A percentile compares a stretch with the other conserved stretches of the same genome.
These are phyloP conservation scores for Rhodosporidiobolus odoratus DNA, from an alignment of 768 basidiomycete species.

Conservation along the genomic window DNA sequence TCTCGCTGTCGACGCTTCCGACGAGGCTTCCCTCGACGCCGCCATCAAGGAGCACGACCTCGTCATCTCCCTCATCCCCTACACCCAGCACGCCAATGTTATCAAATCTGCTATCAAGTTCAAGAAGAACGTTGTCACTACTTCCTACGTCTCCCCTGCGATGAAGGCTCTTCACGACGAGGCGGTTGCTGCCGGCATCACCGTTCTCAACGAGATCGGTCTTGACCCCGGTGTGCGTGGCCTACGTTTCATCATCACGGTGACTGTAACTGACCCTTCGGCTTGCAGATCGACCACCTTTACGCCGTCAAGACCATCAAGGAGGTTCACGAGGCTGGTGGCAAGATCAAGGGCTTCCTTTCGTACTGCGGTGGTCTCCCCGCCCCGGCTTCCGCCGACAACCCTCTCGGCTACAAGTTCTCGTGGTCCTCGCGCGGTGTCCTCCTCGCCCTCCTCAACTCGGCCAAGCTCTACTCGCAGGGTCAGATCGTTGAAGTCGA, in stretches of 20 bases:
- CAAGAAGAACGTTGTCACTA: conserved; percentile 91
- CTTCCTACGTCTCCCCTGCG: conserved; percentile 84
- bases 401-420: conserved; percentile 98
- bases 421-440: conserved; percentile 97
- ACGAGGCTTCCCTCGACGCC: conserved; percentile 65
- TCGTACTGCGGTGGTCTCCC: conserved; percentile 96
- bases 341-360: conserved; percentile 87
- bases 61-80: conserved; percentile 94
- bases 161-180: conserved; percentile 80
- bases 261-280: not conserved
- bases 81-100: conserved; percentile 80
- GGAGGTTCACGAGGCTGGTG: conserved; percentile 89
- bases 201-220: conserved; percentile 96
- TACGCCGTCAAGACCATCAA: conserved; percentile 90
- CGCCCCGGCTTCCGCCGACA: conserved; percentile 80
- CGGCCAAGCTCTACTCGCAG: conserved; percentile 66
- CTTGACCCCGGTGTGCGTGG: conserved; percentile 79
- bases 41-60: conserved; percentile 81
- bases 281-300: conserved; percentile 59
- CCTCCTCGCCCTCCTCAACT: conserved; percentile 87
- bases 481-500: conserved; percentile 61
- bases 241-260: not conserved
- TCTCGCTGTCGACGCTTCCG: conserved; percentile 71
- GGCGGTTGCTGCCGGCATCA: conserved; percentile 78
- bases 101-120: conserved; percentile 84